Conservation (phyloP, 345 rosid genomes). For the Rubroshorea leprosula region DNA sequence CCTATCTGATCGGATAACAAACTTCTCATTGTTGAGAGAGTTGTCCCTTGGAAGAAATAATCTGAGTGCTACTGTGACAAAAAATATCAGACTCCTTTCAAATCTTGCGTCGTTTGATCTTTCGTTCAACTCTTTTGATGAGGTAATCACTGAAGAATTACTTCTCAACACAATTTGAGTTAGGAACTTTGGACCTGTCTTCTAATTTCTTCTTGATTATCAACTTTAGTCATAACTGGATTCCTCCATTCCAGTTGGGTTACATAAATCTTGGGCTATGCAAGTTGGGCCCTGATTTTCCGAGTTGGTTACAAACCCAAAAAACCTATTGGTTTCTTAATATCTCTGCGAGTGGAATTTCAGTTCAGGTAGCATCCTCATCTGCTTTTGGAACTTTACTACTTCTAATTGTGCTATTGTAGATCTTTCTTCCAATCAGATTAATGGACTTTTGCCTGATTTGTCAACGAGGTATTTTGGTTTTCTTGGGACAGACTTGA, state of each 20-base stretch:
- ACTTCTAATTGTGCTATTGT: neutral
- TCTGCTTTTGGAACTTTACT: neutral
- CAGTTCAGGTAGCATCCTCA: neutral
- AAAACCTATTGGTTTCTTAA: neutral
- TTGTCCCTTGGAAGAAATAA: no score
- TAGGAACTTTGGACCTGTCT: neutral
- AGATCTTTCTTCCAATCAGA: constrained; percentile 1
- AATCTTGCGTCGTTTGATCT: no score
- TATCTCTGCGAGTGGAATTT: neutral
- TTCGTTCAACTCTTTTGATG: constrained; percentile 9
- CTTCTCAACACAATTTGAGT: neutral
- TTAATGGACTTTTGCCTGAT: constrained; percentile 1
- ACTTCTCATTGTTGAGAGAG: no score
- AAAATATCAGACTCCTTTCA: no score
- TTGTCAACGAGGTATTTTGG: no score
- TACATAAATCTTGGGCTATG: neutral
- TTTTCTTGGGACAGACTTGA: constrained; percentile 16
- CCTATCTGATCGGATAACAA: no score
- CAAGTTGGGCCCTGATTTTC: constrained; percentile 7
- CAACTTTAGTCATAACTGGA: constrained; percentile 3
- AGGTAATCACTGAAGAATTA: constrained; percentile 10
- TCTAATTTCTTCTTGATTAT: neutral
- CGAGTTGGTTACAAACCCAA: constrained; percentile 9
- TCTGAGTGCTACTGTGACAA: no score
- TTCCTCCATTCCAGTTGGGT: constrained; percentile 3